phyloP scores from a whole-genome alignment of 148 eudicot genomes.

The Bassia scoparia region DNA sequence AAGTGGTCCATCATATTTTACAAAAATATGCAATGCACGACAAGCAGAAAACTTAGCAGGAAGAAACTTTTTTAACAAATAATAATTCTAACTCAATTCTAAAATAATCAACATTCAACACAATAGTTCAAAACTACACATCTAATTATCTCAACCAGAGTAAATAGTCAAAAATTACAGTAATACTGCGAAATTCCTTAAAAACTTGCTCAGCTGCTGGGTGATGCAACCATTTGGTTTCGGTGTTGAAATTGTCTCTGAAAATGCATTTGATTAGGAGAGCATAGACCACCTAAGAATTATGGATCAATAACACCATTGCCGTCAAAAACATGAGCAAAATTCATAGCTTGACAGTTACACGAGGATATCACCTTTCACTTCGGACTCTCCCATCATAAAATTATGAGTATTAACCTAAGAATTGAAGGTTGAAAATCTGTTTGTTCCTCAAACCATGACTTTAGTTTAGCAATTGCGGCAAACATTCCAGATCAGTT shows the following conservation, averaged over 20 bases:
- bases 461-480: slow-evolving; percentile 64
- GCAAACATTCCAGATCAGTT: slow-evolving; percentile 56
- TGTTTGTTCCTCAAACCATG: slow-evolving; percentile 88
- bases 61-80: too few species aligned
- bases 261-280: slow-evolving; percentile 72
- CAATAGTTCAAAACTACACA: too few species aligned
- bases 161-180: too few species aligned
- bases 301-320: slow-evolving; percentile 86
- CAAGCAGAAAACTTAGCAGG: too few species aligned
- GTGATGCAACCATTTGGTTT: slow-evolving; percentile 1
- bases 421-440: slow-evolving; percentile 53
- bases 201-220: not conserved
- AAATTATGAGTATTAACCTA: slow-evolving; percentile 59
- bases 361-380: slow-evolving; percentile 33
- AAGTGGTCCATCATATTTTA: too few species aligned
- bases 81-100: too few species aligned
- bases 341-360: slow-evolving; percentile 66
- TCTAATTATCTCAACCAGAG: too few species aligned
- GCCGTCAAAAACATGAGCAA: slow-evolving; percentile 78
- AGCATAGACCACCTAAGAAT: slow-evolving; percentile 91
- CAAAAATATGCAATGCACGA: too few species aligned
- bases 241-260: slow-evolving; percentile 32
- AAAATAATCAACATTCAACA: too few species aligned
- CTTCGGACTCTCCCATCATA: slow-evolving; percentile 48
- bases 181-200: too few species aligned